phyloP scores from a whole-genome alignment of 108 stramenopile species.

The Schizochytrium sp. region DNA sequence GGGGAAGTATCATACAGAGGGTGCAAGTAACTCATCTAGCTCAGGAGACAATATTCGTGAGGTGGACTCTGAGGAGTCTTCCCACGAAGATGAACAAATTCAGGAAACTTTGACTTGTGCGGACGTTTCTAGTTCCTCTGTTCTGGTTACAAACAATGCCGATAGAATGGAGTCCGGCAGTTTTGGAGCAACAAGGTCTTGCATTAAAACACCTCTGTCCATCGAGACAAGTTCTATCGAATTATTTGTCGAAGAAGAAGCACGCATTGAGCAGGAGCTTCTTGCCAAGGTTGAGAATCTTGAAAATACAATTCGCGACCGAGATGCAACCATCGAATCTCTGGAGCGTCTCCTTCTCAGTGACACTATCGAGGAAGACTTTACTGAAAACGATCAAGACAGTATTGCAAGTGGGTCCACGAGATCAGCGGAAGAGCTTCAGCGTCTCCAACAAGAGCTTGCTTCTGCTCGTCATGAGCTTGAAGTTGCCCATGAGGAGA shows the following conservation, averaged over 20 bases:
- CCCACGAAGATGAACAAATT: no score
- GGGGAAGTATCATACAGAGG: no score
- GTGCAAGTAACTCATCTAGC: no score
- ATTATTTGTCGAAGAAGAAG: not conserved
- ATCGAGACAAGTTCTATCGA: no score
- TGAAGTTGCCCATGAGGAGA: not conserved
- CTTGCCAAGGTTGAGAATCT: not conserved
- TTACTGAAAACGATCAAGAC: not conserved
- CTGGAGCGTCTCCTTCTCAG: not conserved
- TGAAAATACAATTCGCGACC: not conserved
- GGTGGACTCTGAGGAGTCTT: no score
- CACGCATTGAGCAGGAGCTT: not conserved
- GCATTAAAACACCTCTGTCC: no score
- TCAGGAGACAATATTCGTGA: no score
- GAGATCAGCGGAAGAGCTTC: not conserved
- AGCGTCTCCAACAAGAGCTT: not conserved
- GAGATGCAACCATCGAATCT: slow-evolving; percentile 20
- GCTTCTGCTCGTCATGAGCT: not conserved
- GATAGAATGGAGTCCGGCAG: no score
- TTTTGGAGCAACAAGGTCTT: no score
- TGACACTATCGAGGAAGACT: not conserved
- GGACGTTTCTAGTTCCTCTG: no score
- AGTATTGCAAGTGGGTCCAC: not conserved
- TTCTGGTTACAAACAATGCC: no score
- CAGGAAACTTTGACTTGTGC: no score